Evolutionary conservation across 148 eudicot genomes (phyloP), one percentile per base, ranked within the genome.

Genomic region (Spergularia marina): DNA sequence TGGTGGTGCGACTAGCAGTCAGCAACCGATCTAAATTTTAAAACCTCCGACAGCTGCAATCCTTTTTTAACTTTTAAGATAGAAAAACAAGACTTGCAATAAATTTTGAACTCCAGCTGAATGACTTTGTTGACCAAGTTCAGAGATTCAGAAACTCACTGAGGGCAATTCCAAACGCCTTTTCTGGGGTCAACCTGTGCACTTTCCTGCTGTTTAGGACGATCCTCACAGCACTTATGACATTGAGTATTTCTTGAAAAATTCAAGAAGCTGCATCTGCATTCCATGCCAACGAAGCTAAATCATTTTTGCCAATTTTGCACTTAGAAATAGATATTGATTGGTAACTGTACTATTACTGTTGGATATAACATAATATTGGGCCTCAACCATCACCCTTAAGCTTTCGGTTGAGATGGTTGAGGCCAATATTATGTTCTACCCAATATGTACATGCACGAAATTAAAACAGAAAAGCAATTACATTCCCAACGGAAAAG

Each of bases 221-320:
- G 81, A 57, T 85, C 81, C 25, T 81, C 74, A 70, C 82, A 79
- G 87, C 98, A 94, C 82, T 81, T 85, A 49, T 80, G 79, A 65
- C 98, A 94, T 56, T 34, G 75, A 36, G 41, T 25, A 74, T 94
- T 94, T 80, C 90, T 87, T 10, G 85, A 72, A 70, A 87, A 94
- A 81, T 94, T 94, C 85, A 91, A 68, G 79, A 89, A 94, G 74
- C 60, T 81, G 85, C 98, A 94, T 74, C 98, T 94, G 89, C 90
- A 82, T 80, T 70, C 68, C 71, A 73, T 82, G 25, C 75, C 53
- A 77, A 14, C 69, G 49, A 34, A 21, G 23, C 34, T 68, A 25
- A 18, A 75, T 34, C 54, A 20, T 2, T 44, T 55, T 9, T 40
- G 20, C 6, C 14, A 76, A 17, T 44, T 25, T 68, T 40, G 16